phyloP scores from a whole-genome alignment of 345 rosid species.

The Salix dunnii region DNA sequence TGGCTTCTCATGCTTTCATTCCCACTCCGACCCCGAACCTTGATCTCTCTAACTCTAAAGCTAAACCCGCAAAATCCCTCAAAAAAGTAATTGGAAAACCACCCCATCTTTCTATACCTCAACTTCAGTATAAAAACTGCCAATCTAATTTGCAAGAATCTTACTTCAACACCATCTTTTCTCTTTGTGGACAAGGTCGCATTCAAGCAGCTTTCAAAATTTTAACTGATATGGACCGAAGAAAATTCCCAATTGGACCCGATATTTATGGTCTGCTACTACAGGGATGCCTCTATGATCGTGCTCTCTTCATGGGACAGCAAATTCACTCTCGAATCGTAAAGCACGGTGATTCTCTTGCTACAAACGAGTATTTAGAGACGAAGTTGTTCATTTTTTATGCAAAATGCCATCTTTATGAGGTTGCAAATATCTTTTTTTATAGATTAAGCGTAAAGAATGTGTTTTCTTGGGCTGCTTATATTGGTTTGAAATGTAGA shows the following conservation, averaged over 20 bases:
- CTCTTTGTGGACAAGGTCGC: slow-evolving; percentile 55
- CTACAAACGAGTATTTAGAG: slow-evolving; percentile 56
- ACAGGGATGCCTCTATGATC: slow-evolving; percentile 64
- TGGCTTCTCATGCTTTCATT: slow-evolving; percentile 32
- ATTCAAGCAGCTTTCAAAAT: slow-evolving; percentile 52
- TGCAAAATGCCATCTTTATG: slow-evolving; percentile 54
- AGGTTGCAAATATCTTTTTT: slow-evolving; percentile 43
- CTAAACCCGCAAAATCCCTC: neutral
- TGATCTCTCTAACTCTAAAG: neutral
- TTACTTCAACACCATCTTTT: slow-evolving; percentile 44
- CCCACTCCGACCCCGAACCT: slow-evolving; percentile 1
- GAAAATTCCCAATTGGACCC: slow-evolving; percentile 40
- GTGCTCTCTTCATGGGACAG: slow-evolving; percentile 51
- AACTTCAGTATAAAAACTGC: neutral
- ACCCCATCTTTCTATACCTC: slow-evolving; percentile 6
- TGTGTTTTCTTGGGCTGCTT: slow-evolving; percentile 83
- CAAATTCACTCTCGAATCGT: slow-evolving; percentile 73
- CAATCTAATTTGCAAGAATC: slow-evolving; percentile 17
- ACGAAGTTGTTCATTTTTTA: slow-evolving; percentile 67
- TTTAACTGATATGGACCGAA: slow-evolving; percentile 49
- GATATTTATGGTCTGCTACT: slow-evolving; percentile 66
- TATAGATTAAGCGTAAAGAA: slow-evolving; percentile 41
- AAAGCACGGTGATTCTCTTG: slow-evolving; percentile 53
- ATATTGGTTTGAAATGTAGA: slow-evolving; percentile 64
- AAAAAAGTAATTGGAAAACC: neutral